Conservation (phyloP, 495 filamentous ascomycete species). For the Xylaria intraflava region DNA sequence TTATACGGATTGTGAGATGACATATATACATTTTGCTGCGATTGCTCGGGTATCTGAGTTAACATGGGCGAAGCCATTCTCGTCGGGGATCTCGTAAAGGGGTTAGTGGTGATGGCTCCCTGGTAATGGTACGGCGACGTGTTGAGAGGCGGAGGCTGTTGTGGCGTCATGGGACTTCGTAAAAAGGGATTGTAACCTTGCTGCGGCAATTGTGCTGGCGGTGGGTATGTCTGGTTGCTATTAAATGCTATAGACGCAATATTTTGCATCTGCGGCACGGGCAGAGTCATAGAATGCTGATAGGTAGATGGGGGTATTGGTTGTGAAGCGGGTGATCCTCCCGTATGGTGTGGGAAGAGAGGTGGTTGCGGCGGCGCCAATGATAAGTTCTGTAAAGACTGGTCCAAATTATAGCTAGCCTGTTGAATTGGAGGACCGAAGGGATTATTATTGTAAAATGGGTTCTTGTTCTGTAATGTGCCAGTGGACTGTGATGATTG, state of each 20-base stretch:
- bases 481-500: conserved; percentile 54
- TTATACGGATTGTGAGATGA: conserved; percentile 29
- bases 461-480: conserved; percentile 47
- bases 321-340: conserved; percentile 59
- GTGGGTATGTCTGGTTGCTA: conserved; percentile 42
- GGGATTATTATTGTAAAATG: conserved; percentile 43
- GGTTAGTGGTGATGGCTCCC: conserved; percentile 31
- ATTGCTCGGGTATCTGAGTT: conserved; percentile 45
- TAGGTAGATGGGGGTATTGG: conserved; percentile 38
- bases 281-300: conserved; percentile 55
- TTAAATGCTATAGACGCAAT: conserved; percentile 38
- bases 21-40: conserved; percentile 43
- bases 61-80: conserved; percentile 39
- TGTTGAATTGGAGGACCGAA: conserved; percentile 42
- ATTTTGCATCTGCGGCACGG: conserved; percentile 50
- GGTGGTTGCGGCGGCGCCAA: conserved; percentile 57
- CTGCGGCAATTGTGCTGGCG: conserved; percentile 29
- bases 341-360: conserved; percentile 78
- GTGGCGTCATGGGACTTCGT: conserved; percentile 31
- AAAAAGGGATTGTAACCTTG: conserved; percentile 63
- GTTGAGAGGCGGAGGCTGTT: conserved; percentile 33
- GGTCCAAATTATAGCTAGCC: conserved; percentile 44
- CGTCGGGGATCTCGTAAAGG: conserved; percentile 42
- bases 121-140: conserved; percentile 27
- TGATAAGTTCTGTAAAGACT: conserved; percentile 67